Base-by-base conservation (phyloP, 148 eudicot genomes). In the Camellia sinensis region DNA sequence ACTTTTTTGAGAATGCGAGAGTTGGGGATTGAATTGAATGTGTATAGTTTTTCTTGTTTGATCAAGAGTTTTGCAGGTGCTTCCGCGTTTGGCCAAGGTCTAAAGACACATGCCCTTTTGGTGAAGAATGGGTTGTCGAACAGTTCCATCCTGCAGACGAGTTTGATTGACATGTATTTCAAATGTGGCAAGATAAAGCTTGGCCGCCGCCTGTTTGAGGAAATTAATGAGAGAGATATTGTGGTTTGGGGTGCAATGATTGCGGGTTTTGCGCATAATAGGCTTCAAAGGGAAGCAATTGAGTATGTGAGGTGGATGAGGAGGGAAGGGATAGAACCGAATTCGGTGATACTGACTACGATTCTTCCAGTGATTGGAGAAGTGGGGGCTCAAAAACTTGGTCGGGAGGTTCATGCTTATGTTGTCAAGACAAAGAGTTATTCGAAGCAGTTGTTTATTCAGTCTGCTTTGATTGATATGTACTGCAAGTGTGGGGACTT, bases 401-500 rank as follows among this genome's bases (percentile, higher is more conserved):
- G 98, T 7, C 85, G 81, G 82, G 97, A 92, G 81, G 86, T 89
- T 85, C 98, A 95, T 86, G 98, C 88, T n/a, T 89, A 80, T 76
- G 92, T 90, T 66, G 69, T 95, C 73, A 93, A 89, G 90, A 93
- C 76, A 37, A 83, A 80, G 50, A 85, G 80, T 48, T 95, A 93
- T 82, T 83, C 86, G 12, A 90, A 89, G 45, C 89, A 90, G 50
- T 79, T 89, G 75, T 95, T 89, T 82, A 79, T 95, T 68, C 97
- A 95, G 75, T 90, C 93, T 59, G 86, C 86, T 71, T 87, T 95
- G 79, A 85, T 95, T 61, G 98, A 95, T 86, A 95, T 93, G 98
- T 95, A 95, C 67, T 89, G 98, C 85, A 95, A 95, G 83, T 91
- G 98, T 67, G 91, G 93, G 45, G 98, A 95, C 84, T 78, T 95